Conservation (phyloP, 1,284 basidiomycete genomes). For the Cronartium quercuum region DNA sequence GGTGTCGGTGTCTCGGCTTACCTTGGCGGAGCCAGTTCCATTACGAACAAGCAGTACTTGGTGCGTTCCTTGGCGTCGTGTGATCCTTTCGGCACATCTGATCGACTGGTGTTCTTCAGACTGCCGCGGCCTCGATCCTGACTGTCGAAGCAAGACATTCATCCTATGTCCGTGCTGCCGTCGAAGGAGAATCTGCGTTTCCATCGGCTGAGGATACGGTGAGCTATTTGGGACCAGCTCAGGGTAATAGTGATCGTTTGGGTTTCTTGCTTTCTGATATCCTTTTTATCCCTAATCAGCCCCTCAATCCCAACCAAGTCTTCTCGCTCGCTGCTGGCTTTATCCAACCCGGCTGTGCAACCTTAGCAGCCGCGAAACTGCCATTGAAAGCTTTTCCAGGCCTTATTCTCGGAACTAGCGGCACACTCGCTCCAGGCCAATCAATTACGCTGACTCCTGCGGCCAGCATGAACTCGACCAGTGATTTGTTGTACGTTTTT, state of each 20-base stretch:
- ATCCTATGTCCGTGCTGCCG: background rate
- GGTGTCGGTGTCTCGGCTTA: constrained; percentile 42
- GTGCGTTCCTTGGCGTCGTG: background rate
- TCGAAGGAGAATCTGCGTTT: background rate
- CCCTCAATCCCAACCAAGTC: constrained; percentile 9
- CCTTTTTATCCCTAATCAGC: background rate
- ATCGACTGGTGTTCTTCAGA: constrained; percentile 30
- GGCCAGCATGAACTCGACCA: constrained; percentile 2
- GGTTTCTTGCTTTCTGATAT: background rate
- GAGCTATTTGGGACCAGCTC: background rate
- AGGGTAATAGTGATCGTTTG: background rate
- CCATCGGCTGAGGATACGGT: background rate
- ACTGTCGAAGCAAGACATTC: constrained; percentile 46
- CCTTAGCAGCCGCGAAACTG: constrained; percentile 9
- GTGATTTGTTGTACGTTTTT: background rate
- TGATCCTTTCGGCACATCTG: background rate
- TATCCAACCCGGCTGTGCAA: constrained; percentile 20
- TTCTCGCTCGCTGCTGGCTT: constrained; percentile 22
- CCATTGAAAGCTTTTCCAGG: constrained; percentile 11
- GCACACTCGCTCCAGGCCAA: constrained; percentile 3
- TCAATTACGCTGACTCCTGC: background rate
- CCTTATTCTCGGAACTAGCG: background rate
- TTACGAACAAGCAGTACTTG: constrained; percentile 23
- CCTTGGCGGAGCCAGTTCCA: constrained; percentile 42
- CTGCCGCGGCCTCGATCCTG: constrained; percentile 50